phyloP scores from a whole-genome alignment of 352 stramenopile genomes.

The Phytophthora foliorum region DNA sequence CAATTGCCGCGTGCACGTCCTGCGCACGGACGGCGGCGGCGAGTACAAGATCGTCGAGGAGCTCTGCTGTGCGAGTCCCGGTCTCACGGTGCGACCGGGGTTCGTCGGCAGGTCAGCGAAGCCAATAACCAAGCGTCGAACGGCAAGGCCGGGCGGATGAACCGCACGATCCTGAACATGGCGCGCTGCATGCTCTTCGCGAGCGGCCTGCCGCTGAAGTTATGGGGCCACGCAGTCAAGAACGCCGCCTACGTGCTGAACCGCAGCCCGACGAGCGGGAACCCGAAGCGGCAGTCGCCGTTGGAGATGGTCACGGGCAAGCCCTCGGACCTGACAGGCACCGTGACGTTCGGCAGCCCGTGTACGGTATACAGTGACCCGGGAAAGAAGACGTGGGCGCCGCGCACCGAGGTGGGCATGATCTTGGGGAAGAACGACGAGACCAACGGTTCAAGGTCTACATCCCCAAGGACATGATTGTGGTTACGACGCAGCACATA shows the following conservation, averaged over 20 bases:
- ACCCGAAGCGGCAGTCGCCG: slow-evolving; percentile 4
- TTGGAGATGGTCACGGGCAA: slow-evolving; percentile 10
- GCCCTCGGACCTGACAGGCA: neutral
- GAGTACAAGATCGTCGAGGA: slow-evolving; percentile 38
- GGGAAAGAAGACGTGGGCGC: slow-evolving; percentile 1
- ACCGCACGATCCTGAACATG: slow-evolving; percentile 45
- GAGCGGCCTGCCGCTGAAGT: slow-evolving; percentile 18
- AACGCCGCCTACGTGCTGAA: slow-evolving; percentile 43
- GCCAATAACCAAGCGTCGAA: slow-evolving; percentile 34
- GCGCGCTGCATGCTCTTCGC: slow-evolving; percentile 40
- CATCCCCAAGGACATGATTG: neutral
- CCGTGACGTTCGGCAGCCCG: slow-evolving; percentile 18
- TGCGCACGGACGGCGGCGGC: slow-evolving; percentile 30
- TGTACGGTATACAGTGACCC: slow-evolving; percentile 16
- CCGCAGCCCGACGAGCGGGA: slow-evolving; percentile 19
- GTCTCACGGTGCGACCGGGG: too few species aligned
- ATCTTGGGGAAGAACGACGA: slow-evolving; percentile 19
- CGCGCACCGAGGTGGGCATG: slow-evolving; percentile 1
- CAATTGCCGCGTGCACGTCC: slow-evolving; percentile 11
- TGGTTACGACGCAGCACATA: neutral
- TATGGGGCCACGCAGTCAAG: slow-evolving; percentile 37
- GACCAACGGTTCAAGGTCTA: slow-evolving; percentile 23
- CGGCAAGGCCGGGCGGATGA: slow-evolving; percentile 42
- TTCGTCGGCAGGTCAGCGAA: slow-evolving; percentile 32
- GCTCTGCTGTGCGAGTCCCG: slow-evolving; percentile 30